Conservation (phyloP, 1,284 basidiomycete species). For the Volvariella volvacea region DNA sequence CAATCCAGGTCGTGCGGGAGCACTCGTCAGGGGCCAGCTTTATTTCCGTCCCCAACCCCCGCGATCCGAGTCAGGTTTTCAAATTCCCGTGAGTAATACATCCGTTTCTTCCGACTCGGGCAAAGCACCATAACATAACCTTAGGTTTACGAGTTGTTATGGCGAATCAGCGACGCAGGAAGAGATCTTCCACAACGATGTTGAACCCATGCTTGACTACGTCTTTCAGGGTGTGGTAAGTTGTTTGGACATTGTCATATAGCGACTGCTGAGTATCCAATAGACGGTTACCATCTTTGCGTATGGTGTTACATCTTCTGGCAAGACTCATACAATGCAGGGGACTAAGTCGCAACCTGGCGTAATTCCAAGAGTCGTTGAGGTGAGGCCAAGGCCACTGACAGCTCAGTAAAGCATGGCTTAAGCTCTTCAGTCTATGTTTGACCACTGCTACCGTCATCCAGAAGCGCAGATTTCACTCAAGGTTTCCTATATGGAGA, state of each 20-base stretch:
- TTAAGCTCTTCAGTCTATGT: slow-evolving; percentile 39
- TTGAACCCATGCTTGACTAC: slow-evolving; percentile 61
- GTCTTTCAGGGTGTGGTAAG: slow-evolving; percentile 65
- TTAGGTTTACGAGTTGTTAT: slow-evolving; percentile 65
- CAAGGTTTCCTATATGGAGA: slow-evolving; percentile 74
- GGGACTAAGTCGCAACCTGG: slow-evolving; percentile 63
- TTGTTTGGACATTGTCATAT: slow-evolving; percentile 6
- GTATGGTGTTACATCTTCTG: slow-evolving; percentile 77
- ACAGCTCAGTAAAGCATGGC: slow-evolving; percentile 2
- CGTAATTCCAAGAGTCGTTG: slow-evolving; percentile 71
- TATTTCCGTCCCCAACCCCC: slow-evolving; percentile 60
- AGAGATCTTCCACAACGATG: slow-evolving; percentile 65
- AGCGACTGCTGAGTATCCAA: background rate
- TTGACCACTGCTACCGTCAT: slow-evolving; percentile 32
- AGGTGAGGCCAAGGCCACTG: slow-evolving; percentile 30
- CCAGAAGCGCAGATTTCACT: slow-evolving; percentile 35
- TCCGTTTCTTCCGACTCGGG: background rate
- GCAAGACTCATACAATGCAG: slow-evolving; percentile 85
- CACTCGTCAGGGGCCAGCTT: slow-evolving; percentile 23
- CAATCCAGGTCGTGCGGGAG: slow-evolving; percentile 44
- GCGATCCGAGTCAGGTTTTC: slow-evolving; percentile 57
- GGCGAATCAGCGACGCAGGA: slow-evolving; percentile 59
- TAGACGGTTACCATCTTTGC: slow-evolving; percentile 78
- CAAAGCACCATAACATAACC: background rate
- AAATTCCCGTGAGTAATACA: slow-evolving; percentile 55